A percentile compares a stretch with the other conserved stretches of the same genome.
phyloP scores from a whole-genome alignment of 805 yeast species.

The Myxozyma sirexii region DNA sequence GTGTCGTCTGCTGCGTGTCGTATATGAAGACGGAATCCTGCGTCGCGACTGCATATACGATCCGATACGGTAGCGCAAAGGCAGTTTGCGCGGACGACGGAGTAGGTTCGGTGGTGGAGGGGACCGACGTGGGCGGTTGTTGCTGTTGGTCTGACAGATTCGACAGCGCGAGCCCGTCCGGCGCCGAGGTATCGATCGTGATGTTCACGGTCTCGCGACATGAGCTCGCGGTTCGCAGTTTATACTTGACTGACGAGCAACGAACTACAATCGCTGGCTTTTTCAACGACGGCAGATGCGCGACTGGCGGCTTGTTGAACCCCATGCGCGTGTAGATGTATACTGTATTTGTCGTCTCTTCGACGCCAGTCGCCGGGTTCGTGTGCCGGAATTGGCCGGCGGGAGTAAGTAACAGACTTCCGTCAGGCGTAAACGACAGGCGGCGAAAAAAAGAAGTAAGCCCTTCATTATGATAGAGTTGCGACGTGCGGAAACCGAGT shows the following conservation, averaged over 20 bases:
- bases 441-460: constrained; percentile 89
- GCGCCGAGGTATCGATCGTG: constrained; percentile 26
- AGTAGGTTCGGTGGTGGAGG: neutral
- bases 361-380: constrained; percentile 37
- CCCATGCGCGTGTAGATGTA: constrained; percentile 77
- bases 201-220: constrained; percentile 19
- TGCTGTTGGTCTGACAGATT: constrained; percentile 7
- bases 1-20: constrained; percentile 70
- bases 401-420: constrained; percentile 74
- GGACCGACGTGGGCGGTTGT: constrained; percentile 8
- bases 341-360: constrained; percentile 66
- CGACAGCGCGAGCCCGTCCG: constrained; percentile 21
- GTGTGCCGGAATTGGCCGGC: constrained; percentile 61
- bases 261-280: constrained; percentile 83
- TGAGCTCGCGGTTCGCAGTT: constrained; percentile 35
- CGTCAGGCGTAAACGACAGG: constrained; percentile 87
- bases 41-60: constrained; percentile 92
- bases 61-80: constrained; percentile 69
- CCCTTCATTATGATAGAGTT: constrained; percentile 80
- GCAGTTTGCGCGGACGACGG: constrained; percentile 38
- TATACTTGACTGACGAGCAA: constrained; percentile 71
- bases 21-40: constrained; percentile 80
- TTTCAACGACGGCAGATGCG: constrained; percentile 74
- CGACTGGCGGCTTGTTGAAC: constrained; percentile 68
- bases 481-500: constrained; percentile 36